Percentiles rank a stretch among this genome's conserved stretches.
Conservation (phyloP, 768 basidiomycete species). For the Termitomyces titanicus region DNA sequence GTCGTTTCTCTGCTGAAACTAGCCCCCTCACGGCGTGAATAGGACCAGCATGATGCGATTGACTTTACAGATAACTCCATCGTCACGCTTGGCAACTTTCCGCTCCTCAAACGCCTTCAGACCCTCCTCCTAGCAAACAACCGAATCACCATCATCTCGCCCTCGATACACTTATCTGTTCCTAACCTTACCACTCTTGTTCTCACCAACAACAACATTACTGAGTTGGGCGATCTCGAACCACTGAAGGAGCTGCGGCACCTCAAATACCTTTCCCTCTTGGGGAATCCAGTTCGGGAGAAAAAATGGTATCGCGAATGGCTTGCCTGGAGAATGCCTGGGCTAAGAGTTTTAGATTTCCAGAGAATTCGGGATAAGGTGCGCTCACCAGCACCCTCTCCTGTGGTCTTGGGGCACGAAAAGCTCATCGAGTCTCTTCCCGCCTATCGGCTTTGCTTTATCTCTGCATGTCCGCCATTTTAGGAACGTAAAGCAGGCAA, state of each 20-base stretch:
- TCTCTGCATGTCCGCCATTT: slow-evolving; percentile 12
- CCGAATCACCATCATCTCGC: slow-evolving; percentile 78
- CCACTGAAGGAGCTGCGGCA: slow-evolving; percentile 72
- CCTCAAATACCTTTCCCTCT: slow-evolving; percentile 71
- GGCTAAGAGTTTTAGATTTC: slow-evolving; percentile 90
- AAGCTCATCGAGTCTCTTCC: slow-evolving; percentile 16
- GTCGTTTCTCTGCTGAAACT: slow-evolving; percentile 13
- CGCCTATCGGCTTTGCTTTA: background rate
- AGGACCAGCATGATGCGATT: slow-evolving; percentile 94
- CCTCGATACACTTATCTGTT: slow-evolving; percentile 76
- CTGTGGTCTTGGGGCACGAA: slow-evolving; percentile 22
- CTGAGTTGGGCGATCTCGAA: slow-evolving; percentile 82
- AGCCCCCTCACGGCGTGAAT: slow-evolving; percentile 12
- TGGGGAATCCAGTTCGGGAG: slow-evolving; percentile 84
- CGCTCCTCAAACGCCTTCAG: slow-evolving; percentile 78
- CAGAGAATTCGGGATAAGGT: slow-evolving; percentile 95
- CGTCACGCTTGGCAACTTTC: slow-evolving; percentile 77
- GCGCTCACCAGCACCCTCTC: slow-evolving; percentile 43
- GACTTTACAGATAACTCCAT: slow-evolving; percentile 93
- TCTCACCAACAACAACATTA: slow-evolving; percentile 78
- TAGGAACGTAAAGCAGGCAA: slow-evolving; percentile 80
- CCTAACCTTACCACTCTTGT: slow-evolving; percentile 83
- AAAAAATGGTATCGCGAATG: slow-evolving; percentile 97
- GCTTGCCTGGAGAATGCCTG: slow-evolving; percentile 86
- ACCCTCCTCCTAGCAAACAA: slow-evolving; percentile 90